Conservation (phyloP, 441 rosid species). For the Isatis lusitanica region DNA sequence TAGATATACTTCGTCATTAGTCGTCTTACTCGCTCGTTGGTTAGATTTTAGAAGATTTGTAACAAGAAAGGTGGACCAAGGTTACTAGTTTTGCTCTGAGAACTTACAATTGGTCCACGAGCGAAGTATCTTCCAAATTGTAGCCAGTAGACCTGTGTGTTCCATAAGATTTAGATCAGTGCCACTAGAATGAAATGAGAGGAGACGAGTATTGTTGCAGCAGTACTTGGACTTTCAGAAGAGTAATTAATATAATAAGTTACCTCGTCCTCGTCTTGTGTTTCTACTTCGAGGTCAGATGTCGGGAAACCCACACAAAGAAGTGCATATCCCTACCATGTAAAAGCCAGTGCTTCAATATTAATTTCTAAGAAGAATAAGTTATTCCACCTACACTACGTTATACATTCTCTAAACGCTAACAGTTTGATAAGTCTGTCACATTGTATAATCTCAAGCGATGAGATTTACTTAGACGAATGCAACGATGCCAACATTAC, state of each 20-base stretch:
- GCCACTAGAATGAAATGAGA: neutral
- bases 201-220: neutral
- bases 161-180: constrained; percentile 6
- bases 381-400: neutral
- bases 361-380: neutral
- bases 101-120: constrained; percentile 91
- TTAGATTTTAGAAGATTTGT: neutral
- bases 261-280: constrained; percentile 97
- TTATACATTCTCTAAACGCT: neutral
- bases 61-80: neutral
- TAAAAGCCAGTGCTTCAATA: constrained; percentile 14
- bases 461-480: neutral
- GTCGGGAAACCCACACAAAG: constrained; percentile 89
- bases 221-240: constrained; percentile 9
- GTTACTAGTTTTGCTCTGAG: neutral
- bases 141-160: constrained; percentile 94
- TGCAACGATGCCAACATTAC: neutral
- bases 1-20: neutral
- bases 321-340: constrained; percentile 85
- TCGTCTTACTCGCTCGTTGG: neutral
- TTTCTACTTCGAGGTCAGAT: constrained; percentile 86
- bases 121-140: constrained; percentile 99
- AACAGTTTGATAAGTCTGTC: neutral
- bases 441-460: neutral
- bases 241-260: constrained; percentile 10